Evolutionary conservation across 768 basidiomycete genomes (phyloP).

Genomic region (Pleurotus eryngii): DNA sequence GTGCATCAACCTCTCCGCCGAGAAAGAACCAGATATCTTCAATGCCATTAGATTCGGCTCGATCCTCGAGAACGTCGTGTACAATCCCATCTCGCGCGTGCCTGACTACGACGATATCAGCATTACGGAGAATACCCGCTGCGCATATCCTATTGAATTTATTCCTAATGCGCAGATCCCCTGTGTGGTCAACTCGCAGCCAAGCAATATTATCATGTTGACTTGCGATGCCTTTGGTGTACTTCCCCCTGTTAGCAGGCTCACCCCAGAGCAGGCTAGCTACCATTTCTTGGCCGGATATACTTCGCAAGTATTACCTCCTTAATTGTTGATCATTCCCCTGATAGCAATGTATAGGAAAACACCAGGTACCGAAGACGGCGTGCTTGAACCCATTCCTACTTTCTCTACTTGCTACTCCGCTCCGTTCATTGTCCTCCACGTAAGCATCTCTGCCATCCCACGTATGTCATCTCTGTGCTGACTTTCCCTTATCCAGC

Average conservation of each 20-base stretch:
- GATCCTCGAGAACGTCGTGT: slow-evolving; percentile 99
- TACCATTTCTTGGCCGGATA: slow-evolving; percentile 98
- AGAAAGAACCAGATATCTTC: slow-evolving; percentile 98
- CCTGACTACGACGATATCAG: slow-evolving; percentile 95
- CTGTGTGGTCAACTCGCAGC: slow-evolving; percentile 82
- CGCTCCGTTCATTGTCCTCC: slow-evolving; percentile 98
- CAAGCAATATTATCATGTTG: slow-evolving; percentile 94
- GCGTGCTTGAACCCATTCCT: slow-evolving; percentile 95
- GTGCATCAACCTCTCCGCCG: slow-evolving; percentile 91
- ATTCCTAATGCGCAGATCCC: slow-evolving; percentile 96
- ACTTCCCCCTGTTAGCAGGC: slow-evolving; percentile 90
- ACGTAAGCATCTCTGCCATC: slow-evolving; percentile 43
- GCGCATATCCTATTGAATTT: slow-evolving; percentile 97
- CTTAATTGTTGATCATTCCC: too few species aligned
- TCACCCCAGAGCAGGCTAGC: slow-evolving; percentile 91
- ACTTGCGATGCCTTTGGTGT: slow-evolving; percentile 99
- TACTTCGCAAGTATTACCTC: slow-evolving; percentile 62
- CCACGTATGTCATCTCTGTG: neutral
- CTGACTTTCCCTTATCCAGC: slow-evolving; percentile 36
- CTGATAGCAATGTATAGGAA: slow-evolving; percentile 48
- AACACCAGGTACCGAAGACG: slow-evolving; percentile 98
- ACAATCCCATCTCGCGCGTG: slow-evolving; percentile 74
- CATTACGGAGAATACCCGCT: slow-evolving; percentile 99
- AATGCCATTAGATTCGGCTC: slow-evolving; percentile 92
- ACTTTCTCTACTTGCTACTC: slow-evolving; percentile 99